phyloP scores from a whole-genome alignment of 306 rosid genomes.

The Cicer chorassanicum region DNA sequence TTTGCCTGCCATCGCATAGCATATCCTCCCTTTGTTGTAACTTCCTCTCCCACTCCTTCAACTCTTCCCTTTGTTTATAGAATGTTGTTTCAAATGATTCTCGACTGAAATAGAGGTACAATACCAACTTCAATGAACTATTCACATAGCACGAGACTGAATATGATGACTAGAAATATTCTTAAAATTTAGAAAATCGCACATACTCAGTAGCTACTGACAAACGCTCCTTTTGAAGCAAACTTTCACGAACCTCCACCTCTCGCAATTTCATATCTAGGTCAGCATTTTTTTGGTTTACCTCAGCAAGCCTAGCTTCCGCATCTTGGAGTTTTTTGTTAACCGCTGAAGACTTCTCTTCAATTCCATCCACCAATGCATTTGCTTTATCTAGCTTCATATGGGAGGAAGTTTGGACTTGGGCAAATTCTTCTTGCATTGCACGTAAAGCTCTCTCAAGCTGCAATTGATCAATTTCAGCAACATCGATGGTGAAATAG shows the following conservation, averaged over 20 bases:
- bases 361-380: conserved; percentile 70
- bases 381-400: conserved; percentile 72
- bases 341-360: conserved; percentile 70
- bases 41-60: conserved; percentile 78
- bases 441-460: conserved; percentile 75
- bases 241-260: conserved; percentile 72
- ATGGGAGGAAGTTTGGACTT: conserved; percentile 58
- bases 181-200: conserved; percentile 9
- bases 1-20: conserved; percentile 54
- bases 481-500: conserved; percentile 37
- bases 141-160: conserved; percentile 26
- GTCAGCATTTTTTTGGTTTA: conserved; percentile 68
- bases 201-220: conserved; percentile 75
- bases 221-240: conserved; percentile 69
- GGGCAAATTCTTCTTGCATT: conserved; percentile 61
- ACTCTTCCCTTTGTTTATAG: conserved; percentile 73
- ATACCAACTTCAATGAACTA: conserved; percentile 21
- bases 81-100: conserved; percentile 71
- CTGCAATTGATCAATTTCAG: conserved; percentile 53
- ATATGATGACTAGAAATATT: conserved; percentile 16
- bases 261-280: conserved; percentile 77
- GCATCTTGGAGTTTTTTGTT: conserved; percentile 73
- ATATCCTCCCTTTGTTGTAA: conserved; percentile 74
- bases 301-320: conserved; percentile 81
- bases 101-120: conserved; percentile 57